Evolutionary conservation across 768 basidiomycete genomes (phyloP).

Genomic region (Multifurca ochricompacta): DNA sequence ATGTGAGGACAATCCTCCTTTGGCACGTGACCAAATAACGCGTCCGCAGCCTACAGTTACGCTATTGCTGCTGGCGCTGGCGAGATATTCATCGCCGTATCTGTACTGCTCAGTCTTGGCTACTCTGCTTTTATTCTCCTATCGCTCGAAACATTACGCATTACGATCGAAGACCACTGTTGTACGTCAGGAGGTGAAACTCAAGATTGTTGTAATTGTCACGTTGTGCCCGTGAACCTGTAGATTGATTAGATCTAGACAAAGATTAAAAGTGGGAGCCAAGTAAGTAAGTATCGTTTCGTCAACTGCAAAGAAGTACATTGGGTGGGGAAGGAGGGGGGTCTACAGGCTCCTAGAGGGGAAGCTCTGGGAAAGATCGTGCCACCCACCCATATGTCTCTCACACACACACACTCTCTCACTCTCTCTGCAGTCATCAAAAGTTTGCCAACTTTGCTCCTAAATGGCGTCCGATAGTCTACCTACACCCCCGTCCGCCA

Average conservation of each 20-base stretch:
- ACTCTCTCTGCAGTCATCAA: not conserved
- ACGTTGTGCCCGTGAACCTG: not conserved
- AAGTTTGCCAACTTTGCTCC: too few species aligned
- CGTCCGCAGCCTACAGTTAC: not conserved
- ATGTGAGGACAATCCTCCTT: not conserved
- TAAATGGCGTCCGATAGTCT: conserved; percentile 11
- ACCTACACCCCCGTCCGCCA: conserved; percentile 12
- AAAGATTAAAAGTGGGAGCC: not conserved
- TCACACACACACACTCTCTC: not conserved
- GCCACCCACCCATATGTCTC: too few species aligned
- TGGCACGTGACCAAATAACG: not conserved
- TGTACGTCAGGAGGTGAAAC: not conserved
- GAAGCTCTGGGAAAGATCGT: too few species aligned
- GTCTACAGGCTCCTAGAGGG: too few species aligned
- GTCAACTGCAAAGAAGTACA: too few species aligned
- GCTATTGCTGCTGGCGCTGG: not conserved
- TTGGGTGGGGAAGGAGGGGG: too few species aligned
- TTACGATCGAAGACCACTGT: not conserved
- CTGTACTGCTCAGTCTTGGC: too few species aligned
- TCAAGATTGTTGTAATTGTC: not conserved
- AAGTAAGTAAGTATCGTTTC: too few species aligned
- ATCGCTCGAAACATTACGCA: too few species aligned
- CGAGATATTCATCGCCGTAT: too few species aligned
- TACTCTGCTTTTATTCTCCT: not conserved
- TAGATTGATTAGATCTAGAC: not conserved